Conservation (phyloP, 768 basidiomycete species). For the Gloeopeniophorella convolvens region DNA sequence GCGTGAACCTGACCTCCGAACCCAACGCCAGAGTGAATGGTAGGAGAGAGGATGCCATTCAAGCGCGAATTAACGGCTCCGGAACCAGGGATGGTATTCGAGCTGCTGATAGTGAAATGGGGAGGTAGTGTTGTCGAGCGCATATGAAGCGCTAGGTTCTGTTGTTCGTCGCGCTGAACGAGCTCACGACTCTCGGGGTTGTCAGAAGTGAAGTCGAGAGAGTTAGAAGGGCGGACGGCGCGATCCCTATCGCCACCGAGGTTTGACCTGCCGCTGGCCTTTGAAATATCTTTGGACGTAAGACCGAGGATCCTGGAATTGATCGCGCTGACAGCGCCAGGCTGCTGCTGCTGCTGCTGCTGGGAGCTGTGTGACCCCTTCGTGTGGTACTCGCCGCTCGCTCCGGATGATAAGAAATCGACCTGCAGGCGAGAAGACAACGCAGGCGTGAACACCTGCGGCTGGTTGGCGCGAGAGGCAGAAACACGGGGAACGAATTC, state of each 20-base stretch:
- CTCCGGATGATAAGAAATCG: constrained; percentile 4
- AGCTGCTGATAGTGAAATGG: constrained; percentile 16
- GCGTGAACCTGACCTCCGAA: constrained; percentile 3
- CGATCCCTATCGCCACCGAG: constrained; percentile 10
- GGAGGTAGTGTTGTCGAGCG: constrained; percentile 21
- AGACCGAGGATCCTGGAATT: constrained; percentile 12
- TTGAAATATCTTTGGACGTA: constrained; percentile 8
- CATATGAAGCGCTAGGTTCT: constrained; percentile 18
- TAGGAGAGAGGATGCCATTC: constrained; percentile 20
- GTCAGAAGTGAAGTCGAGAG: constrained; percentile 11
- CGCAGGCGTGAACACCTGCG: background rate
- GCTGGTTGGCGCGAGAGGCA: constrained; percentile 3
- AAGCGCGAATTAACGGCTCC: constrained; percentile 10
- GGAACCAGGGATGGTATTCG: background rate
- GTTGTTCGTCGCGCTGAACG: constrained; percentile 14
- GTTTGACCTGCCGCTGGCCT: constrained; percentile 2
- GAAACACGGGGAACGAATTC: constrained; percentile 21
- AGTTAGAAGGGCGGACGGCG: constrained; percentile 2
- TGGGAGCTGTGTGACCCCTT: constrained; percentile 2
- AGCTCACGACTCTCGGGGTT: constrained; percentile 2
- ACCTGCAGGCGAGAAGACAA: constrained; percentile 6
- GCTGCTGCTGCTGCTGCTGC: constrained; percentile 6
- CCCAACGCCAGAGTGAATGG: constrained; percentile 10
- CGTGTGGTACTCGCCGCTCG: constrained; percentile 1
- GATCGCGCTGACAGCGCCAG: background rate